Evolutionary conservation across 805 yeast genomes (phyloP), one percentile per base, ranked within the genome.

Genomic region (Yamadazyma sp.): DNA sequence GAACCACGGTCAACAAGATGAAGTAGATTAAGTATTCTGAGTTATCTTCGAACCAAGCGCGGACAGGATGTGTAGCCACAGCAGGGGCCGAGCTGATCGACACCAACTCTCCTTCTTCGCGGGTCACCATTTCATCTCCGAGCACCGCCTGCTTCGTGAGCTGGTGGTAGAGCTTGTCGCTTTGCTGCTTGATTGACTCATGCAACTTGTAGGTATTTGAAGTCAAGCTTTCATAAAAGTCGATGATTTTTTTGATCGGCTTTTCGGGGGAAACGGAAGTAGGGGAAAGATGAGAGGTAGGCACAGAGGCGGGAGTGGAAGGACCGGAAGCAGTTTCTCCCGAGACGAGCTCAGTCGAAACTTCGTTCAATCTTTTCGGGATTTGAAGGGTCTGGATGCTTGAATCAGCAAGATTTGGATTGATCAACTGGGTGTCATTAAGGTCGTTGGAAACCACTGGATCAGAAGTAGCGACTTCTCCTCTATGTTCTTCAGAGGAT

Each of bases 161-260:
- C 23, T 38, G 33, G 10, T 35, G 33, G 14, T 44, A 56, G 25
- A 56, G 48, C 8, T 49, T 36, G 26, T 45, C 45, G 10, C 59
- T 53, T 24, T 38, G 51, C 24, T 47, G 51, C 32, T 53, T 55
- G 37, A 55, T 51, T 15, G 55, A 49, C 17, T 53, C 47, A 42
- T 54, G 54, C 17, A 51, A 41, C 13, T 35, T 39, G 16, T 17
- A 18, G 10, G 47, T 37, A 15, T 35, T 41, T 3, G 30, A 11
- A 2, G 55, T 35, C 13, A 57, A 45, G 32, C 41, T 46, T 38
- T 59, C 64, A 41, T 52, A 59, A 37, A 57, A 57, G 11, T 37
- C 48, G 28, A 59, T 55, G n/a, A 43, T 41, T 14, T 25, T 35
- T 10, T 38, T 30, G 14, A 43, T 25, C 2, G 42, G 41, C 20